A percentile compares a stretch with the other conserved stretches of the same genome.
Evolutionary conservation across 768 basidiomycete genomes (phyloP).

Genomic region (Suillus bovinus): DNA sequence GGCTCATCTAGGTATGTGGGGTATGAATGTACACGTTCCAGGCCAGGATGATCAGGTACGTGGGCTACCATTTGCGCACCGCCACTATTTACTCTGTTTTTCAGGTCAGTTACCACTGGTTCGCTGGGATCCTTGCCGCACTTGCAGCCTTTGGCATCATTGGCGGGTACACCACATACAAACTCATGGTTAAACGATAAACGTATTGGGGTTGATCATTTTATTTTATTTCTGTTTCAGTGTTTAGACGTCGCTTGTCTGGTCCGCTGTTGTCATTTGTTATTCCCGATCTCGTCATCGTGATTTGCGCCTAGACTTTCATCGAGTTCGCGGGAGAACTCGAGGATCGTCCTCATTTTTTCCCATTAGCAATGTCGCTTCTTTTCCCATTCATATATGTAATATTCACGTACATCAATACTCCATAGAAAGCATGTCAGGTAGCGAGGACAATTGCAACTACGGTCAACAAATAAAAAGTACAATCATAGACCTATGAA

Average conservation of each 20-base stretch:
- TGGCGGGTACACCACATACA: constrained; percentile 79
- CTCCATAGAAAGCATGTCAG: constrained; percentile 3
- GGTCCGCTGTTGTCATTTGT: background rate
- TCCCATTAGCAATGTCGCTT: background rate
- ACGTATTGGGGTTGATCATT: background rate
- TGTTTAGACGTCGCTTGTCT: background rate
- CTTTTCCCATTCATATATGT: constrained; percentile 5
- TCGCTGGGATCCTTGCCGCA: constrained; percentile 78
- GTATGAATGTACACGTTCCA: constrained; percentile 98
- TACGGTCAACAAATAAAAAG: background rate
- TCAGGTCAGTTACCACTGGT: constrained; percentile 70
- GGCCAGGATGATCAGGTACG: constrained; percentile 63
- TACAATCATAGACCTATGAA: constrained; percentile 2
- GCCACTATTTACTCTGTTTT: background rate
- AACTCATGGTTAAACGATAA: constrained; percentile 60
- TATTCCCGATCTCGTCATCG: constrained; percentile 2
- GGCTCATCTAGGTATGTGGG: constrained; percentile 71
- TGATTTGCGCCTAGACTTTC: constrained; percentile 2
- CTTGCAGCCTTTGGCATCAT: constrained; percentile 81
- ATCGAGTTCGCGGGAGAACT: constrained; percentile 6
- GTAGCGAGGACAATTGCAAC: constrained; percentile 5
- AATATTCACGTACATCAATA: constrained; percentile 11
- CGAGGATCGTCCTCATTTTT: background rate
- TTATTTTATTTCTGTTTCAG: constrained; percentile 4
- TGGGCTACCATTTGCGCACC: background rate